Base-by-base conservation (phyloP, 2,329 filamentous ascomycete genomes). In the Aureobasidium sp. region DNA sequence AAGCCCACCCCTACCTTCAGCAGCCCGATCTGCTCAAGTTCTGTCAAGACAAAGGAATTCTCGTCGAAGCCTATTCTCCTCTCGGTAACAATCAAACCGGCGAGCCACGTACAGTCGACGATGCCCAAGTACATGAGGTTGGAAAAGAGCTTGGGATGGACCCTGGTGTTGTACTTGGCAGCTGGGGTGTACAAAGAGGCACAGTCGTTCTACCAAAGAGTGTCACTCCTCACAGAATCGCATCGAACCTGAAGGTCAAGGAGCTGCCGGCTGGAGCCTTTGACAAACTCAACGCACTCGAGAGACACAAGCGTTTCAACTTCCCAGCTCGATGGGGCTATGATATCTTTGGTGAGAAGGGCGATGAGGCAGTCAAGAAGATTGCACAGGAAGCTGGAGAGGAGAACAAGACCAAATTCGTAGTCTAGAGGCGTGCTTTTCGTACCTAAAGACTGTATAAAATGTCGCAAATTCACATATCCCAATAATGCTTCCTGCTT, bases 121-220 rank as follows among this genome's bases (percentile, higher is more conserved):
- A 82, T 69, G 80, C 83, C 1, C 78, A 86, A 35, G 74, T 84
- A 57, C 79, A 84, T 73, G 75, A 87, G 54, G 83, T 87, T 15
- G 79, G 84, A 71, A 84, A 84, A 74, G 21, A 29, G 66, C 75
- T 81, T 29, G 79, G 81, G 31, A 79, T 78, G 66, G 77, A 84
- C 11, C 78, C 79, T 1, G 79, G 78, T 1, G 76, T 79, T 60
- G 67, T 82, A 3, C 70, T 83, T 3, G 76, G 82, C 51, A 77
- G 75, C 46, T 88, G 85, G 85, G 85, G 84, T 55, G 72, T 87
- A 42, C 79, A 80, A 60, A 79, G 85, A 57, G 85, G 85, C 62
- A 87, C 86, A 69, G 79, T 82, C 42, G 85, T 88, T 37, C 76
- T 88, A 63, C 85, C 85, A 66, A 88, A 88, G 81, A 86, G 83